These are phyloP conservation scores for Posidonia australis DNA, from an alignment of 106 monocot genomes.

Conservation along the genomic window DNA sequence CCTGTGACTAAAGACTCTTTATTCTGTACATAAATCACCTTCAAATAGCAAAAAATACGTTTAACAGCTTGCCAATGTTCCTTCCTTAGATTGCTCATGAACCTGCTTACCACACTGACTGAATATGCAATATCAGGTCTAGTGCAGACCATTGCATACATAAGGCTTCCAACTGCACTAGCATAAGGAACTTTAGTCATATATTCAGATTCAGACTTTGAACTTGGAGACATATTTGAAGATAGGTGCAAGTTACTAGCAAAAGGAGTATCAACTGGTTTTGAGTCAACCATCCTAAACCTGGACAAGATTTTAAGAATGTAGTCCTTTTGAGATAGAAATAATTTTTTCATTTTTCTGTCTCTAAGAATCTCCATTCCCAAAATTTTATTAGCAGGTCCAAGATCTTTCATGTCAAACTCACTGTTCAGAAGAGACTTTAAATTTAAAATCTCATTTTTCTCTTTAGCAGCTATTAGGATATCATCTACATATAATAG, in stretches of 20 bases:
- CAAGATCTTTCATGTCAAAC: conserved; percentile 11
- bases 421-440: neutral
- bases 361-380: conserved; percentile 5
- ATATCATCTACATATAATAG: neutral
- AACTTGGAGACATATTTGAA: neutral
- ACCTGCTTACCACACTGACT: conserved; percentile 4
- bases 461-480: neutral
- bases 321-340: neutral
- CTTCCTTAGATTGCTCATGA: conserved; percentile 5
- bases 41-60: conserved; percentile 2
- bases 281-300: neutral
- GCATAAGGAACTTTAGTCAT: conserved; percentile 1
- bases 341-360: neutral
- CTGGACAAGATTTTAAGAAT: neutral
- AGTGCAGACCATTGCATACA: conserved; percentile 12
- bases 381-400: neutral
- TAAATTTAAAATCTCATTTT: neutral
- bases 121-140: neutral
- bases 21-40: neutral
- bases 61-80: conserved; percentile 1
- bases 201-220: neutral
- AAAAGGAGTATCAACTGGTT: neutral
- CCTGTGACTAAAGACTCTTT: neutral
- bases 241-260: neutral
- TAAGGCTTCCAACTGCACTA: neutral